These are phyloP conservation scores for Lactarius akahatsu DNA, from an alignment of 768 basidiomycete species.

Conservation along the genomic window DNA sequence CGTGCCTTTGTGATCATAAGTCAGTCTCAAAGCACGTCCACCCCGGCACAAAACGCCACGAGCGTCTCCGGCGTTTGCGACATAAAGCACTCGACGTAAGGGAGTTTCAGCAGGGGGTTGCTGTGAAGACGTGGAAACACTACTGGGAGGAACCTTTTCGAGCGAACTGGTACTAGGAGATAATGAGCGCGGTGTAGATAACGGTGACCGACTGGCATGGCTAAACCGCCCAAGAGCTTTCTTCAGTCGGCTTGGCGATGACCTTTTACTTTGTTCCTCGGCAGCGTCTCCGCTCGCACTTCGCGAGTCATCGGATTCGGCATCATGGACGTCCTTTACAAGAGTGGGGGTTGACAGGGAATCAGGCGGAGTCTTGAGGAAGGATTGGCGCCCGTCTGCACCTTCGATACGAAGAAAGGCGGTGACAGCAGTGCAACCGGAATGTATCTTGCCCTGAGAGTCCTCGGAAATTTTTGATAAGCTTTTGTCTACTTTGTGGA, in stretches of 20 bases:
- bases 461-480: conserved; percentile 84
- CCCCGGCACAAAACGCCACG: conserved; percentile 88
- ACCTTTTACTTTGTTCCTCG: conserved; percentile 19
- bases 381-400: conserved; percentile 67
- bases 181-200: conserved; percentile 25
- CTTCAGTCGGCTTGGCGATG: conserved; percentile 21
- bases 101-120: conserved; percentile 32
- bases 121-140: conserved; percentile 26
- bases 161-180: conserved; percentile 22
- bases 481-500: conserved; percentile 85
- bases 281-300: conserved; percentile 19
- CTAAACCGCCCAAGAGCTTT: conserved; percentile 27
- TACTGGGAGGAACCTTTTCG: conserved; percentile 23
- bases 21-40: conserved; percentile 88
- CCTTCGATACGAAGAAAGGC: conserved; percentile 95
- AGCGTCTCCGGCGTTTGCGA: conserved; percentile 96
- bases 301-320: conserved; percentile 9
- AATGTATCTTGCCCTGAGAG: conserved; percentile 89
- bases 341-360: conserved; percentile 7
- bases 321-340: conserved; percentile 11
- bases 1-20: conserved; percentile 98
- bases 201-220: conserved; percentile 22
- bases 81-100: conserved; percentile 80
- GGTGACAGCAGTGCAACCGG: conserved; percentile 95
- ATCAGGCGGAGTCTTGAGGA: conserved; percentile 38